Conservation (phyloP, 331 rosid genomes). For the Saraca asoca region DNA sequence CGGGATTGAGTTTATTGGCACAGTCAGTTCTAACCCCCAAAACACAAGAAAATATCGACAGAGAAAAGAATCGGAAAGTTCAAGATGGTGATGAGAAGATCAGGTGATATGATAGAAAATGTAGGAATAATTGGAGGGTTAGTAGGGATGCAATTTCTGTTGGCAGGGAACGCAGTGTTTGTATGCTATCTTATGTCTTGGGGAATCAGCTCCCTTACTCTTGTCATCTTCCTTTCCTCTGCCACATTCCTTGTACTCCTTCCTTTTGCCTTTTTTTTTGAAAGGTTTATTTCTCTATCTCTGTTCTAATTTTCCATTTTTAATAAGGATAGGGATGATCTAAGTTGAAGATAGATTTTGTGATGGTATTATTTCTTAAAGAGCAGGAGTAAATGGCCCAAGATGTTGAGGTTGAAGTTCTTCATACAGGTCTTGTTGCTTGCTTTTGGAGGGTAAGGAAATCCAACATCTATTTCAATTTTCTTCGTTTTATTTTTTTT, state of each 20-base stretch:
- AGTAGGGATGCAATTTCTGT: slow-evolving; percentile 58
- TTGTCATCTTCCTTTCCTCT: slow-evolving; percentile 58
- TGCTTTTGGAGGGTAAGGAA: slow-evolving; percentile 68
- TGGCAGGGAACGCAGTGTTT: slow-evolving; percentile 67
- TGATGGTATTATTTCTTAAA: background rate
- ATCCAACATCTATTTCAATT: background rate
- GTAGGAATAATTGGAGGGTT: slow-evolving; percentile 57
- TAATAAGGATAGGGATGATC: no score
- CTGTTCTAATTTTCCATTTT: no score
- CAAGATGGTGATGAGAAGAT: slow-evolving; percentile 26
- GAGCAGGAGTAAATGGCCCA: slow-evolving; percentile 61
- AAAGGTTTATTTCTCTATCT: slow-evolving; percentile 54
- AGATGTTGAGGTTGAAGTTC: slow-evolving; percentile 38
- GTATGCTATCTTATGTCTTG: slow-evolving; percentile 63
- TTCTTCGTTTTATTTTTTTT: no score
- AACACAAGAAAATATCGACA: background rate
- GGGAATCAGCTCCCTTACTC: slow-evolving; percentile 58
- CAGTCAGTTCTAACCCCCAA: slow-evolving; percentile 18
- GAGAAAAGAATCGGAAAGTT: slow-evolving; percentile 16
- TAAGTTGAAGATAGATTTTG: no score
- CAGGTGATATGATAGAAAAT: slow-evolving; percentile 41
- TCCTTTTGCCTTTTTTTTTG: slow-evolving; percentile 65
- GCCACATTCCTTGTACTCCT: slow-evolving; percentile 66
- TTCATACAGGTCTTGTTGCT: slow-evolving; percentile 43
- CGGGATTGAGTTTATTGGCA: background rate